Conservation (phyloP, 1,139 yeast genomes). For the Wickerhamomyces sp. region DNA sequence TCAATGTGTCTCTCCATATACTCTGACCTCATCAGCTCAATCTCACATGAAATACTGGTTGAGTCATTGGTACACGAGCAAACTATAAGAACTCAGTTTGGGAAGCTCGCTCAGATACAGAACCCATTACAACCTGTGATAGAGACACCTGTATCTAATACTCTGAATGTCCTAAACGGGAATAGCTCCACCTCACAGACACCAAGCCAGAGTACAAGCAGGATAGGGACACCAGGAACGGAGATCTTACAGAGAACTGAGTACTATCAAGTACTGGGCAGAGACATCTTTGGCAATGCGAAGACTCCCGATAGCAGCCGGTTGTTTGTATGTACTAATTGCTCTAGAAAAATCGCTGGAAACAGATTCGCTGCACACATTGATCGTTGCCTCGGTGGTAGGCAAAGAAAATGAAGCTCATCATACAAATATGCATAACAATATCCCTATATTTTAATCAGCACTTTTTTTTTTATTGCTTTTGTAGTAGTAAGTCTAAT, state of each 20-base stretch:
- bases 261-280: slow-evolving; percentile 30
- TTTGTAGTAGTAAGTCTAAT: too few species aligned
- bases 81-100: slow-evolving; percentile 28
- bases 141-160: slow-evolving; percentile 10
- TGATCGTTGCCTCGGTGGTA: slow-evolving; percentile 76
- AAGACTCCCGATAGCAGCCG: slow-evolving; percentile 35
- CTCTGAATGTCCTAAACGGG: slow-evolving; percentile 18
- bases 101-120: slow-evolving; percentile 19
- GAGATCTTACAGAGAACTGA: slow-evolving; percentile 20
- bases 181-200: slow-evolving; percentile 24
- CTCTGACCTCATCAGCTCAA: slow-evolving; percentile 19
- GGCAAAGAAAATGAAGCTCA: slow-evolving; percentile 37
- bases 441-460: too few species aligned
- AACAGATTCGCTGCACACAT: slow-evolving; percentile 90
- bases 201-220: slow-evolving; percentile 17
- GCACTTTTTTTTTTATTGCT: too few species aligned
- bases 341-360: slow-evolving; percentile 85
- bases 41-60: slow-evolving; percentile 39
- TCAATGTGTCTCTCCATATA: not conserved
- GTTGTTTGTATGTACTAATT: slow-evolving; percentile 76
- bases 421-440: too few species aligned
- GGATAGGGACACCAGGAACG: slow-evolving; percentile 17
- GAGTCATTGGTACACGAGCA: slow-evolving; percentile 38
- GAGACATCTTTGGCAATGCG: slow-evolving; percentile 48
- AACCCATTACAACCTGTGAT: slow-evolving; percentile 14